phyloP scores from a whole-genome alignment of 192 early-diverging fungal genomes.

The Haplosporangium gracile region DNA sequence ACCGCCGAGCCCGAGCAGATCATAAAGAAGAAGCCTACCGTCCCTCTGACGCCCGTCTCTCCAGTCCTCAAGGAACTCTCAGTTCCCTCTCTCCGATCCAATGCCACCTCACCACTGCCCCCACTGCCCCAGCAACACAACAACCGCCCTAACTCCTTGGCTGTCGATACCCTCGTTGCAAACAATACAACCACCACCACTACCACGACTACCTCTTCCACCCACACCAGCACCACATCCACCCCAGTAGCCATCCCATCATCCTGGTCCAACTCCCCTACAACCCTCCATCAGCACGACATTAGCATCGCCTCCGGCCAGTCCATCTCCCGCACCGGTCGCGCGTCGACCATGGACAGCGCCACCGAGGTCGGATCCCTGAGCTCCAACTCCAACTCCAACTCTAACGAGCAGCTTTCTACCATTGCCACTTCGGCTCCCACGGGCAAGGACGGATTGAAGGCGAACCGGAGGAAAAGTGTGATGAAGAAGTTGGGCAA shows the following conservation, averaged over 20 bases:
- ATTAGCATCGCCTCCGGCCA: conserved; percentile 4
- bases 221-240: not conserved
- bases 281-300: conserved; percentile 35
- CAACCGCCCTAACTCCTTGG: conserved; percentile 8
- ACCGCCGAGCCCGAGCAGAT: not conserved
- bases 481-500: conserved; percentile 55
- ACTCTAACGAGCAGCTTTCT: not conserved
- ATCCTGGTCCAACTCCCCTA: conserved; percentile 21
- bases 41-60: not conserved
- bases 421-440: not conserved
- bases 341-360: conserved; percentile 27
- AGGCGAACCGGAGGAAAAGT: conserved; percentile 30
- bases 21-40: not conserved
- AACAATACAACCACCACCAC: not conserved
- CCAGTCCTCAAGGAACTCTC: not conserved
- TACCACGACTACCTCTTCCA: not conserved
- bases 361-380: conserved; percentile 15
- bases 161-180: conserved; percentile 5
- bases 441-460: not conserved
- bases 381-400: conserved; percentile 21
- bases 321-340: conserved; percentile 23
- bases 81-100: not conserved
- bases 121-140: conserved; percentile 2
- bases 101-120: not conserved
- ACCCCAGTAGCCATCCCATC: conserved; percentile 15